phyloP scores from a whole-genome alignment of 2,329 filamentous ascomycete genomes.

The Scopulariopsis brevicaulis region DNA sequence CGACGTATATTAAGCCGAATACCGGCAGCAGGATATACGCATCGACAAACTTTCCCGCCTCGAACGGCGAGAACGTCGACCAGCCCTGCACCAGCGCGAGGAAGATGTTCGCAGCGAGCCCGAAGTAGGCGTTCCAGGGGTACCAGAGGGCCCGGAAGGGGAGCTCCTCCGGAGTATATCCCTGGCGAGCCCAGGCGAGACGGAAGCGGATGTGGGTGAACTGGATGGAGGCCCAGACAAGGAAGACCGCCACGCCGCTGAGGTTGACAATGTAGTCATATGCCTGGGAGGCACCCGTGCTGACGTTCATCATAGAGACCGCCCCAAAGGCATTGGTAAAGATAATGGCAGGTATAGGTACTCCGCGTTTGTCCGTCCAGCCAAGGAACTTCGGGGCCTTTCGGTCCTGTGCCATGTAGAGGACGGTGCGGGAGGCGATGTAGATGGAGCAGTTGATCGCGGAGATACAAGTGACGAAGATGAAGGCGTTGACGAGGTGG shows the following conservation, averaged over 20 bases:
- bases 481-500: constrained; percentile 68
- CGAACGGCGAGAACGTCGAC: constrained; percentile 46
- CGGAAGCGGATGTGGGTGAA: constrained; percentile 65
- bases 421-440: constrained; percentile 61
- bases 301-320: constrained; percentile 65
- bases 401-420: constrained; percentile 64
- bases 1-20: constrained; percentile 44
- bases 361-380: constrained; percentile 53
- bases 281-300: constrained; percentile 51
- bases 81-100: constrained; percentile 51
- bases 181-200: constrained; percentile 47
- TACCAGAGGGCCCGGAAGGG: constrained; percentile 44
- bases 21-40: constrained; percentile 51
- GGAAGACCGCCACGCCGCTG: constrained; percentile 57
- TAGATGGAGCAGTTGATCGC: constrained; percentile 70
- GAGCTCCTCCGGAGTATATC: constrained; percentile 38
- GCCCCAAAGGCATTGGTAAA: constrained; percentile 61
- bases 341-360: constrained; percentile 48
- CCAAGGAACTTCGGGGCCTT: constrained; percentile 62
- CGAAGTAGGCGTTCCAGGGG: constrained; percentile 49
- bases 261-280: constrained; percentile 63
- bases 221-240: constrained; percentile 61
- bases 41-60: constrained; percentile 48
- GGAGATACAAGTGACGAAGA: constrained; percentile 60
- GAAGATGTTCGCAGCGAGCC: constrained; percentile 44